phyloP scores from a whole-genome alignment of 2,329 filamentous ascomycete genomes.

The Scytalidium sp. region DNA sequence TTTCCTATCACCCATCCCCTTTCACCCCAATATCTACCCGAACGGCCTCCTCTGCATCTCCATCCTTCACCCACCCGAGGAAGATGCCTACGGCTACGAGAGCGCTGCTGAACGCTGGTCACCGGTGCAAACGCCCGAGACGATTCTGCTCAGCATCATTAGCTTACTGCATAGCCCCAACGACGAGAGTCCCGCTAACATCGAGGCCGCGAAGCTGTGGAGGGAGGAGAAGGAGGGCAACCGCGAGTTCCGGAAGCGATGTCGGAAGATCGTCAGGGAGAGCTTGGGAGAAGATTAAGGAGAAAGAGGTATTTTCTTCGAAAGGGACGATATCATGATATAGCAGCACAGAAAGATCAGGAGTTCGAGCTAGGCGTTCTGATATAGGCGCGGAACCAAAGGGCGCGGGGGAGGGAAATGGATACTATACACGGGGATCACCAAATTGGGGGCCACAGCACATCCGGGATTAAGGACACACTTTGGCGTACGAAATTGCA shows the following conservation, averaged over 20 bases:
- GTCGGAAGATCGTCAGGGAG: slow-evolving; percentile 75
- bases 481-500: too few species aligned
- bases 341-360: too few species aligned
- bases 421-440: too few species aligned
- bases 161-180: slow-evolving; percentile 91
- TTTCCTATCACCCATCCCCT: slow-evolving; percentile 78
- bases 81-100: slow-evolving; percentile 94
- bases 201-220: slow-evolving; percentile 87
- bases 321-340: too few species aligned
- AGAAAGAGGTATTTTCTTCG: not conserved
- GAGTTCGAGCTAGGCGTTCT: too few species aligned
- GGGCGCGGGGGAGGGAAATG: too few species aligned
- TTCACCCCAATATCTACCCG: slow-evolving; percentile 92
- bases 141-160: slow-evolving; percentile 88
- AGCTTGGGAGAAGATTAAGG: slow-evolving; percentile 70
- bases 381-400: too few species aligned
- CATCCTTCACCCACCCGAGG: slow-evolving; percentile 91
- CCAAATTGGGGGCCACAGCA: too few species aligned
- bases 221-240: slow-evolving; percentile 67
- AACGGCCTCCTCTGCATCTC: slow-evolving; percentile 92
- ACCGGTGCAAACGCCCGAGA: slow-evolving; percentile 92
- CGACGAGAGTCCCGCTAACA: slow-evolving; percentile 91
- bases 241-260: slow-evolving; percentile 56
- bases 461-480: too few species aligned
- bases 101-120: slow-evolving; percentile 86